Evolutionary conservation across 2,329 filamentous ascomycete species (phyloP).

Genomic region (Clarireedia sp.): DNA sequence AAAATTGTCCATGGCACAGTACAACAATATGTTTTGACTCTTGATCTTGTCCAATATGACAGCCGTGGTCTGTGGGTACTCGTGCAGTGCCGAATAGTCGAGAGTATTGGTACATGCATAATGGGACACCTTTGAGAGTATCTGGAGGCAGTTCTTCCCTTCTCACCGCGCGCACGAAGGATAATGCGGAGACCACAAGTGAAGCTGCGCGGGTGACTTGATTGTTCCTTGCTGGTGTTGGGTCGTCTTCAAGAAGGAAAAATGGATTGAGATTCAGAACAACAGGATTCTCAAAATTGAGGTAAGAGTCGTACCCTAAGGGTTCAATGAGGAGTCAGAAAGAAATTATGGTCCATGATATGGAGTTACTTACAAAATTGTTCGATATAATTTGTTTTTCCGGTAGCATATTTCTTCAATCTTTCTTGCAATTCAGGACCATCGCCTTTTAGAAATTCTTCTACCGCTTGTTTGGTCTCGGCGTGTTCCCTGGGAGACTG

Average conservation of each 20-base stretch:
- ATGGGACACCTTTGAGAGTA: constrained; percentile 69
- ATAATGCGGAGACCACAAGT: constrained; percentile 78
- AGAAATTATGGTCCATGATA: not conserved
- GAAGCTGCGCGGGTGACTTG: constrained; percentile 93
- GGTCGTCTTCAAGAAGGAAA: constrained; percentile 94
- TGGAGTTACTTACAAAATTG: constrained; percentile 73
- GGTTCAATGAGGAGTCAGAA: not conserved
- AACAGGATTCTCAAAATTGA: constrained; percentile 96
- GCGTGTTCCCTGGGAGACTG: constrained; percentile 74
- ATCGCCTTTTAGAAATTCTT: constrained; percentile 74
- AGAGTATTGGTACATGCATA: constrained; percentile 99
- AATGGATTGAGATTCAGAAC: constrained; percentile 97
- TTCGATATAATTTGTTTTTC: constrained; percentile 93
- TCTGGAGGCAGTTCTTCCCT: constrained; percentile 91
- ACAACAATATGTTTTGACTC: constrained; percentile 91
- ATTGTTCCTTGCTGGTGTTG: constrained; percentile 90
- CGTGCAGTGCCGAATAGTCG: constrained; percentile 89
- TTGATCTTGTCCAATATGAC: constrained; percentile 90
- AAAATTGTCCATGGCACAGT: constrained; percentile 90
- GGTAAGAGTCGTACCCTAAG: constrained; percentile 96
- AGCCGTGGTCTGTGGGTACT: constrained; percentile 88
- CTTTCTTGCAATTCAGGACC: constrained; percentile 82
- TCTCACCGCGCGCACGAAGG: constrained; percentile 86
- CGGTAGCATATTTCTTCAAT: constrained; percentile 80
- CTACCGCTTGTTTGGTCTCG: constrained; percentile 71